Conservation (phyloP, 1,284 basidiomycete species). For the Puccinia novopanici region DNA sequence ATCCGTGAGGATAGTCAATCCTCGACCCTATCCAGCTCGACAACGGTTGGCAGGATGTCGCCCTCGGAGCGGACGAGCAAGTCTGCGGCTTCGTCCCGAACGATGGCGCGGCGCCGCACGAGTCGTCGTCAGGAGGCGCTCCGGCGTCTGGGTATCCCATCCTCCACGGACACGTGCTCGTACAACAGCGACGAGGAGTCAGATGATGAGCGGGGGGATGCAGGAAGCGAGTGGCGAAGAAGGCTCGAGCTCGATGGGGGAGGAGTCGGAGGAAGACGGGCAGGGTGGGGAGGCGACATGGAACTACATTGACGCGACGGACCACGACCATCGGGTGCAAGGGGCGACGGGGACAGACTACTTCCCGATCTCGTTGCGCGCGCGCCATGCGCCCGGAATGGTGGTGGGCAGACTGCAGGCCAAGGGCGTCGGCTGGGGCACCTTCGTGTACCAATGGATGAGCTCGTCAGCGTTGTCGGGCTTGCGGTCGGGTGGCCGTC, state of each 20-base stretch:
- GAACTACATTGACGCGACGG: constrained; percentile 49
- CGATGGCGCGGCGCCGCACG: background rate
- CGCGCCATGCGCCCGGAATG: constrained; percentile 37
- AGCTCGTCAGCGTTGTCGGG: constrained; percentile 45
- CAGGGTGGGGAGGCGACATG: constrained; percentile 7
- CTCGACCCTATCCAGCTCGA: constrained; percentile 34
- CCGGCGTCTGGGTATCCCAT: constrained; percentile 24
- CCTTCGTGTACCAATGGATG: constrained; percentile 50
- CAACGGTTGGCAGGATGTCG: background rate
- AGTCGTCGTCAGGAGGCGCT: constrained; percentile 40
- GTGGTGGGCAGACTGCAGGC: constrained; percentile 29
- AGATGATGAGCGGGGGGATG: background rate
- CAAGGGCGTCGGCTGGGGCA: constrained; percentile 40
- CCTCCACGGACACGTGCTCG: constrained; percentile 12
- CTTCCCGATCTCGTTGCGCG: constrained; percentile 35
- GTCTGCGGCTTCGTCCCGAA: background rate
- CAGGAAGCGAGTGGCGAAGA: background rate
- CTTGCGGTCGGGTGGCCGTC: constrained; percentile 48
- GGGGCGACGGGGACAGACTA: constrained; percentile 36
- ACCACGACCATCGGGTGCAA: constrained; percentile 39
- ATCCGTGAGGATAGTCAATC: constrained; percentile 1
- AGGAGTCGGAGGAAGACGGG: constrained; percentile 6
- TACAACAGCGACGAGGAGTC: constrained; percentile 3
- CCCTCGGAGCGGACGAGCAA: constrained; percentile 8
- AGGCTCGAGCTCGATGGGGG: background rate